Base-by-base conservation (phyloP, 2,329 filamentous ascomycete genomes). In the Calonectria fujianensis region DNA sequence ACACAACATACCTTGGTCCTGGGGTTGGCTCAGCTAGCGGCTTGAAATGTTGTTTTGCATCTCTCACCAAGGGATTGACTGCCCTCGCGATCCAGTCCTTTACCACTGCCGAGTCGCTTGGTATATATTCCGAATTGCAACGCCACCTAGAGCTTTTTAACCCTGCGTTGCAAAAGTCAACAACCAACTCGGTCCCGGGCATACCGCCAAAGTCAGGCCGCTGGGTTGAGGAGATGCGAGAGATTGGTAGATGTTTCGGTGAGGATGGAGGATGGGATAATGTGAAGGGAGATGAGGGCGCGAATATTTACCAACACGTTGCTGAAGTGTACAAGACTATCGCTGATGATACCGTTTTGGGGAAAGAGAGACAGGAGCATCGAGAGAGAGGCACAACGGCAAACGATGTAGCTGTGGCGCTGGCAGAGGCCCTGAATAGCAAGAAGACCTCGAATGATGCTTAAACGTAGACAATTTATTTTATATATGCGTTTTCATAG, bases 121-220 rank as follows among this genome's bases (percentile, higher is more conserved):
- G 91, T 20, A 90, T 96, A 0, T 86, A 94, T 0, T 86, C 85
- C 0, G 88, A 92, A 67, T 86, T 96, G 37, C 86, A 89, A 73
- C 82, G 83, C 13, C 90, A 94, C 76, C 83, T 95, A 70, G 83
- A 85, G 18, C 83, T 84, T 14, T 85, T 89, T 72, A 86, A 87
- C 64, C 91, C 93, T 0, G 82, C 80, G 4, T 84, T 87, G 41
- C 86, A 87, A 20, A 82, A 85, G 32, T 81, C 84, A 65, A 90
- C 88, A 0, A 88, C 91, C 78, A 86, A 82, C 37, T 85, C 89
- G 3, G 85, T 94, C 11, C 86, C 89, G 6, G 86, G 83, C 18
- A 94, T 95, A 90, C 89, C 93, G 31, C 91, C 92, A 11, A 96
- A 96, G 85, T 94, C 94, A 29, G 95, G 95, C 82, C 87, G 94